phyloP scores from a whole-genome alignment of 78 protist species.

The Dictyostelium brefeldianum region DNA sequence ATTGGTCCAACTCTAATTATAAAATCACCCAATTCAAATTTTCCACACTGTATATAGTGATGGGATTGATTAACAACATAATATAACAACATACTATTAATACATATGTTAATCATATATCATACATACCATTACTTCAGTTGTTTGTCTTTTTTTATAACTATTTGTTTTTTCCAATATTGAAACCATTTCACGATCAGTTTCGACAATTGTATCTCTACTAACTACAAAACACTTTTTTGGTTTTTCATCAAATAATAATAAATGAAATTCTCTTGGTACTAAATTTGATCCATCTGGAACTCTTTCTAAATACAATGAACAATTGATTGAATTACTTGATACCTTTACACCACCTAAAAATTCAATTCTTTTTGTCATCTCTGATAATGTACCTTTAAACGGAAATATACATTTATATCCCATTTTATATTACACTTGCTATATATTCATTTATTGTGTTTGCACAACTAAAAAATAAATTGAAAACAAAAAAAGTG shows the following conservation, averaged over 20 bases:
- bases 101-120: neutral
- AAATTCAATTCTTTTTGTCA: slow-evolving; percentile 65
- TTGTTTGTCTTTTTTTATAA: slow-evolving; percentile 55
- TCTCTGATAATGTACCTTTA: slow-evolving; percentile 50
- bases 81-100: neutral
- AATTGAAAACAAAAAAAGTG: neutral
- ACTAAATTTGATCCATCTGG: slow-evolving; percentile 28
- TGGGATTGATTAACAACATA: neutral
- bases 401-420: slow-evolving; percentile 34
- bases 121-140: slow-evolving; percentile 2
- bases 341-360: slow-evolving; percentile 67
- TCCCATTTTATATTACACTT: neutral
- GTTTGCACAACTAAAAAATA: neutral
- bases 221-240: slow-evolving; percentile 59
- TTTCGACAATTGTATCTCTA: slow-evolving; percentile 24
- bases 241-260: slow-evolving; percentile 36
- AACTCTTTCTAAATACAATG: slow-evolving; percentile 69
- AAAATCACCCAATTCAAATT: slow-evolving; percentile 72
- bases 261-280: slow-evolving; percentile 57
- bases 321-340: slow-evolving; percentile 31
- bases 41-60: slow-evolving; percentile 29
- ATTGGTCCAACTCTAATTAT: slow-evolving; percentile 64
- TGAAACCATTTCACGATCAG: slow-evolving; percentile 59
- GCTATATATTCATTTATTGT: neutral
- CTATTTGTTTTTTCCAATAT: slow-evolving; percentile 64